Evolutionary conservation across 2,329 filamentous ascomycete species (phyloP).

Genomic region (Amphichorda felina): DNA sequence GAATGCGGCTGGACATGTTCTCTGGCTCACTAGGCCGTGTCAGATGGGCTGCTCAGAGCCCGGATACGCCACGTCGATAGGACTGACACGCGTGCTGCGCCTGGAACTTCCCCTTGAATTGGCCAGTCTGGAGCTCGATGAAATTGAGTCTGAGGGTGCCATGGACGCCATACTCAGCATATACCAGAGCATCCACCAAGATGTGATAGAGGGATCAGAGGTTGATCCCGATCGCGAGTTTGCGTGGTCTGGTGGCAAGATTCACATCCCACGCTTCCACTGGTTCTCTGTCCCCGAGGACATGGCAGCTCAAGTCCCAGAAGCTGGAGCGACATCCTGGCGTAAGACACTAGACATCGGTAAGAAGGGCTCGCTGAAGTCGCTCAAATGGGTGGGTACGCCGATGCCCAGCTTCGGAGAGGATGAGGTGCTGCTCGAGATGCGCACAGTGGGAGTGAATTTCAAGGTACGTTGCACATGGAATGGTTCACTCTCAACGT

Average conservation of each 20-base stretch:
- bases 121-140: no score
- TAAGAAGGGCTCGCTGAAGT: not conserved
- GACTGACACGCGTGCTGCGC: no score
- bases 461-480: conserved; percentile 7
- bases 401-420: not conserved
- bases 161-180: no score
- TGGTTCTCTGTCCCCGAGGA: not conserved
- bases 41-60: no score
- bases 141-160: no score
- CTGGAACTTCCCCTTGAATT: no score
- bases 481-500: not conserved
- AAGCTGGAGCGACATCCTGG: not conserved
- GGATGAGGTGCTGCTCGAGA: conserved; percentile 16
- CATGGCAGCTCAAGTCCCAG: not conserved
- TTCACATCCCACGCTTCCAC: not conserved
- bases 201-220: no score
- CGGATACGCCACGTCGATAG: no score
- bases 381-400: not conserved
- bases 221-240: conserved; percentile 1
- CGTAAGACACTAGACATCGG: not conserved
- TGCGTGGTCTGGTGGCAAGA: not conserved
- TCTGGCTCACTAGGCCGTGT: no score
- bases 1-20: no score
- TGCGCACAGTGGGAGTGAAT: conserved; percentile 17
- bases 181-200: no score